A percentile compares a stretch with the other conserved stretches of the same genome.
phyloP scores from a whole-genome alignment of 2,329 filamentous ascomycete species.

The Ascochyta lentis region DNA sequence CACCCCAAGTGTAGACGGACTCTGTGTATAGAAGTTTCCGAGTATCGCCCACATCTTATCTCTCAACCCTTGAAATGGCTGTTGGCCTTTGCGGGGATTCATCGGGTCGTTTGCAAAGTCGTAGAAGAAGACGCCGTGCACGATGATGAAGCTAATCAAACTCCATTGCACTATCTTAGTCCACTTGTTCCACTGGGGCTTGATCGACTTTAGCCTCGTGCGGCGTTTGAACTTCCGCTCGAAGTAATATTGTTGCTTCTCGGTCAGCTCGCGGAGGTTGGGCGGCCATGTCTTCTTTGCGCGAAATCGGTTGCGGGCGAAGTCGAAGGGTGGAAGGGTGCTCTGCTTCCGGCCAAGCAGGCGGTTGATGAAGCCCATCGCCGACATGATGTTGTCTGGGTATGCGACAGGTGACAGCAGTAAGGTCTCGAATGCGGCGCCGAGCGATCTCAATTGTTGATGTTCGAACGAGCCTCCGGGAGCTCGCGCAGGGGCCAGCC shows the following conservation, averaged over 20 bases:
- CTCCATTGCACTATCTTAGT: constrained; percentile 68
- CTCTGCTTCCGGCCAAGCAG: constrained; percentile 55
- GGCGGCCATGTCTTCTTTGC: constrained; percentile 80
- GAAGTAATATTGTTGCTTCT: constrained; percentile 77
- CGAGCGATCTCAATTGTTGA: constrained; percentile 21
- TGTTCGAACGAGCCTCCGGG: constrained; percentile 25
- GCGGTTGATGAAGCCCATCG: constrained; percentile 53
- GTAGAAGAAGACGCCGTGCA: constrained; percentile 68
- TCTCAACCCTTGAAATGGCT: constrained; percentile 40
- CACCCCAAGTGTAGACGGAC: constrained; percentile 16
- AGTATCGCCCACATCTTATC: constrained; percentile 34
- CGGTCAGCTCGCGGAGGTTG: constrained; percentile 72
- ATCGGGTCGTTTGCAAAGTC: constrained; percentile 55
- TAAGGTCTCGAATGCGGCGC: constrained; percentile 1
- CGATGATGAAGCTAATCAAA: constrained; percentile 56
- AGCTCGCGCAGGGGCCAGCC: constrained; percentile 14
- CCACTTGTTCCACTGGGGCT: constrained; percentile 70
- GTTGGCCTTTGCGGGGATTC: constrained; percentile 41
- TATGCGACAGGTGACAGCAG: constrained; percentile 15
- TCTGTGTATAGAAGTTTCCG: constrained; percentile 42
- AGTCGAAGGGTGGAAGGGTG: constrained; percentile 46
- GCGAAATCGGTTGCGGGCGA: constrained; percentile 65
- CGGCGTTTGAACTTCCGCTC: constrained; percentile 81
- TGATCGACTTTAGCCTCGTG: constrained; percentile 65
- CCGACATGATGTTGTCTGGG: constrained; percentile 8